phyloP scores from a whole-genome alignment of 192 early-diverging fungal species.

The Umbelopsis sp. region DNA sequence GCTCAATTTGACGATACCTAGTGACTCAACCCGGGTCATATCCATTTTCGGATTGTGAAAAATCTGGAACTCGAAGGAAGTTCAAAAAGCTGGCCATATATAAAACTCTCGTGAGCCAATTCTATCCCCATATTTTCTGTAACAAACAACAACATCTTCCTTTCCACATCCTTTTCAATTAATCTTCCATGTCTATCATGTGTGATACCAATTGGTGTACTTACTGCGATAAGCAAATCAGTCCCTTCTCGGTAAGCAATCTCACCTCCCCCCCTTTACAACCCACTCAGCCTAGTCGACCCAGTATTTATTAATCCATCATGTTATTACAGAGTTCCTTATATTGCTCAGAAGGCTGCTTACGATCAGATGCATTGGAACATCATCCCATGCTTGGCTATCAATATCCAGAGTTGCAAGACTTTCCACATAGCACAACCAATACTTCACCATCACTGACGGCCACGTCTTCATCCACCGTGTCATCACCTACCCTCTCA shows the following conservation, averaged over 20 bases:
- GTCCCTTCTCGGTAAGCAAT: conserved; percentile 27
- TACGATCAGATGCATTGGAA: conserved; percentile 10
- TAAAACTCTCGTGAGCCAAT: not conserved
- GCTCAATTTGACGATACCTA: conserved; percentile 13
- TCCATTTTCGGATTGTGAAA: conserved; percentile 23
- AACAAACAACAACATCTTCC: not conserved
- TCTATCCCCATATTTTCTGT: not conserved
- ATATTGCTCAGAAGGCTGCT: conserved; percentile 27
- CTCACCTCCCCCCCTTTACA: not conserved
- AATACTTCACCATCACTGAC: conserved; percentile 8
- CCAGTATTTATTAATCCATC: not conserved
- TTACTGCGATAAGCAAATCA: conserved; percentile 29
- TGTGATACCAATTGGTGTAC: conserved; percentile 38
- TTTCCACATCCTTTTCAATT: not conserved
- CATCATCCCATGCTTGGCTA: conserved; percentile 29
- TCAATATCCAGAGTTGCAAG: conserved; percentile 22
- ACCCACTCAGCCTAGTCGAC: not conserved
- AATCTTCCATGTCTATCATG: conserved; percentile 11
- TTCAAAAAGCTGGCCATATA: not conserved
- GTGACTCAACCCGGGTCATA: conserved; percentile 23
- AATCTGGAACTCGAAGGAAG: conserved; percentile 11
- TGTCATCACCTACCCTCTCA: conserved; percentile 21
- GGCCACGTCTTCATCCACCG: conserved; percentile 7
- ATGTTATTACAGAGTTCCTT: conserved; percentile 20
- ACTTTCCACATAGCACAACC: conserved; percentile 22